Evolutionary conservation across 805 yeast genomes (phyloP).

Genomic region (Kazachstania bromeliacearum): DNA sequence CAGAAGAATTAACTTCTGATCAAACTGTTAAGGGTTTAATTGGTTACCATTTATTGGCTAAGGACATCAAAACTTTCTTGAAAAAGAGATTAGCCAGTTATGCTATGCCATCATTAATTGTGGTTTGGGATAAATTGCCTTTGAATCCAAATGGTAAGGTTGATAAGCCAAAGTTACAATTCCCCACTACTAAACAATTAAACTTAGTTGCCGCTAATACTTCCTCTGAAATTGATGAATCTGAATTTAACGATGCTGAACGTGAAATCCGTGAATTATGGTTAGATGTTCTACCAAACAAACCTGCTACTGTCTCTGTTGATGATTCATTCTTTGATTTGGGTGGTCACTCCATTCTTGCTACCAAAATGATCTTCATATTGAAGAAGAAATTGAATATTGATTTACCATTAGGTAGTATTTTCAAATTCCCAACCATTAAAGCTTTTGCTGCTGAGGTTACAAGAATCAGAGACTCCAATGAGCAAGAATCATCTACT

Average conservation of each 20-base stretch:
- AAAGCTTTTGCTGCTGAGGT: conserved; percentile 68
- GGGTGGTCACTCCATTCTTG: conserved; percentile 96
- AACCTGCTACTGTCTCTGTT: conserved; percentile 67
- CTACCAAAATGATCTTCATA: conserved; percentile 93
- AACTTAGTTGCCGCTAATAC: conserved; percentile 56
- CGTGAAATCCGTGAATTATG: conserved; percentile 68
- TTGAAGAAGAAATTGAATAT: conserved; percentile 68
- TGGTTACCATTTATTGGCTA: conserved; percentile 63
- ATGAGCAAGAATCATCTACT: conserved; percentile 21
- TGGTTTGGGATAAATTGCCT: conserved; percentile 79
- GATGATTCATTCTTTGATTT: conserved; percentile 90
- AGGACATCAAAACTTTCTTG: conserved; percentile 71
- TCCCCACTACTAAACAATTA: conserved; percentile 84
- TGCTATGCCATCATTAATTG: conserved; percentile 86
- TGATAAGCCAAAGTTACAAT: conserved; percentile 93
- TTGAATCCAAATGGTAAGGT: conserved; percentile 97
- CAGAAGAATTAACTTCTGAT: conserved; percentile 37
- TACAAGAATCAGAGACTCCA: conserved; percentile 42
- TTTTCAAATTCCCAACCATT: conserved; percentile 85
- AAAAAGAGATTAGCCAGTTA: conserved; percentile 85
- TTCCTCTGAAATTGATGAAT: conserved; percentile 35
- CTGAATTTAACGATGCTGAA: conserved; percentile 56
- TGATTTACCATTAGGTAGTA: conserved; percentile 81
- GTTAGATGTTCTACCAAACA: conserved; percentile 75
- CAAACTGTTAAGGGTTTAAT: conserved; percentile 73